Evolutionary conservation across 192 early-diverging fungal species (phyloP).

Genomic region (Backusella macrospora): DNA sequence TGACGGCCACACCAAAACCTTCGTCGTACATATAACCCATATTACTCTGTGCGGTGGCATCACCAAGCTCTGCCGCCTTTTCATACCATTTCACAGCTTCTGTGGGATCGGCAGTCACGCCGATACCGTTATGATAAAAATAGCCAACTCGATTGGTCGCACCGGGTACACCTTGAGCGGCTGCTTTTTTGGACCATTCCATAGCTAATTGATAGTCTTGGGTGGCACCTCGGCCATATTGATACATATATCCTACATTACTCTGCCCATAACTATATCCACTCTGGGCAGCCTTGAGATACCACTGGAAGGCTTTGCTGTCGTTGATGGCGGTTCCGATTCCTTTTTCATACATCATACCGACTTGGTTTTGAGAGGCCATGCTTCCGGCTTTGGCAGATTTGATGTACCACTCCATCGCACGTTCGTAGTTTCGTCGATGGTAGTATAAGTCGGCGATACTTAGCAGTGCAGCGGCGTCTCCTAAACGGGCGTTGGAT

Average conservation of each 20-base stretch:
- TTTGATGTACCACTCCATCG: background rate
- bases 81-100: slow-evolving; percentile 61
- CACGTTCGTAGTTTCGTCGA: background rate
- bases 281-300: slow-evolving; percentile 65
- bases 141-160: slow-evolving; percentile 58
- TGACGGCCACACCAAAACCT: slow-evolving; percentile 59
- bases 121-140: slow-evolving; percentile 61
- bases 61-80: slow-evolving; percentile 52
- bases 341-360: slow-evolving; percentile 9
- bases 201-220: slow-evolving; percentile 34
- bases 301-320: slow-evolving; percentile 63
- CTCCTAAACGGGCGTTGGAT: background rate
- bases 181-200: slow-evolving; percentile 50
- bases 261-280: slow-evolving; percentile 82
- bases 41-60: slow-evolving; percentile 58
- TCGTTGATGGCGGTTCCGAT: slow-evolving; percentile 36
- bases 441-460: background rate
- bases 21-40: slow-evolving; percentile 82
- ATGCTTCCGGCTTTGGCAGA: slow-evolving; percentile 56
- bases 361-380: slow-evolving; percentile 46
- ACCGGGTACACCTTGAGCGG: slow-evolving; percentile 53
- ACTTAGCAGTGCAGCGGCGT: background rate
- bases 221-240: slow-evolving; percentile 63
- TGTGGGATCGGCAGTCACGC: slow-evolving; percentile 46
- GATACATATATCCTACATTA: slow-evolving; percentile 78